Percentiles rank a stretch among this genome's conserved stretches.
Evolutionary conservation across 768 basidiomycete species (phyloP).

Genomic region (Tremella mesenterica): DNA sequence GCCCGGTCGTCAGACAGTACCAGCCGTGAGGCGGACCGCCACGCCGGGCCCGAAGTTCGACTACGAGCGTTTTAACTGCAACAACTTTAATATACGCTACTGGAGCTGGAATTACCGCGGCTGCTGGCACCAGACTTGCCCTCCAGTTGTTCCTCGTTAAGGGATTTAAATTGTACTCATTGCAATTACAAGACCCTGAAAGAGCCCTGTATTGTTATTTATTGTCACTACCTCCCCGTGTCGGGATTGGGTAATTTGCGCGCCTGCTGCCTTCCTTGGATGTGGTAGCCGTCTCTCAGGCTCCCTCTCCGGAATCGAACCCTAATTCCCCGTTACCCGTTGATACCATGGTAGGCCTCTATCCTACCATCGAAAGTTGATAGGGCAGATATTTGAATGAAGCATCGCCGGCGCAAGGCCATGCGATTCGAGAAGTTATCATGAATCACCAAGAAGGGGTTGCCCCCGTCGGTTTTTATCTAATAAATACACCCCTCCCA

Average conservation of each 20-base stretch:
- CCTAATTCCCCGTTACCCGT: conserved; percentile 68
- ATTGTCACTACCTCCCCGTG: conserved; percentile 49
- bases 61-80: conserved; percentile 79
- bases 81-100: conserved; percentile 45
- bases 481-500: conserved; percentile 64
- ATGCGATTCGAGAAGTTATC: conserved; percentile 65
- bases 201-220: conserved; percentile 49
- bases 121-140: conserved; percentile 50
- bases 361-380: conserved; percentile 69
- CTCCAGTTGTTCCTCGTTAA: conserved; percentile 51
- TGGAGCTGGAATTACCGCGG: conserved; percentile 43
- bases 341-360: conserved; percentile 68
- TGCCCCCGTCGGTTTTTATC: conserved; percentile 56
- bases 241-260: conserved; percentile 27
- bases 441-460: conserved; percentile 57
- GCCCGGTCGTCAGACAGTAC: conserved; percentile 59
- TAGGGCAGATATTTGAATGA: conserved; percentile 65
- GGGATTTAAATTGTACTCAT: conserved; percentile 50
- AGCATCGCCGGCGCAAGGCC: conserved; percentile 64
- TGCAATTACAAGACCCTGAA: conserved; percentile 49
- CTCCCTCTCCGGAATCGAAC: no score
- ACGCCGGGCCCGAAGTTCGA: conserved; percentile 52
- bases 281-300: no score
- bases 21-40: conserved; percentile 58
- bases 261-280: no score